Evolutionary conservation across 768 basidiomycete species (phyloP).

Genomic region (Suillus discolor): DNA sequence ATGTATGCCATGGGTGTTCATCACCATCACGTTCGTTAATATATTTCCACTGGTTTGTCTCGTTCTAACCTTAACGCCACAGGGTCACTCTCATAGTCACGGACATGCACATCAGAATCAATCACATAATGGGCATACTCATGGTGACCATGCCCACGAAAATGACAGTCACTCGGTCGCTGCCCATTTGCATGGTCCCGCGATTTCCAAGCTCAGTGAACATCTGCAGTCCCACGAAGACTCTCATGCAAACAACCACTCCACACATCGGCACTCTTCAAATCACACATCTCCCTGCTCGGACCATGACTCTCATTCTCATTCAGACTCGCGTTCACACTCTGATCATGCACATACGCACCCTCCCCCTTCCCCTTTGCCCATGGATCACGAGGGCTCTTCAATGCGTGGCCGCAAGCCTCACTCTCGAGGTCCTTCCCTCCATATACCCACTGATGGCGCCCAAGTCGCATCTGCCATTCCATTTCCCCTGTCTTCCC

Average conservation of each 20-base stretch:
- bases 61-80: slow-evolving; percentile 16
- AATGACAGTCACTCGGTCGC: slow-evolving; percentile 24
- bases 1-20: slow-evolving; percentile 99
- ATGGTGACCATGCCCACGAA: slow-evolving; percentile 33
- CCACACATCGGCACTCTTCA: slow-evolving; percentile 31
- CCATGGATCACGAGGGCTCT: slow-evolving; percentile 15
- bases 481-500: slow-evolving; percentile 30
- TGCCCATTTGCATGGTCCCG: slow-evolving; percentile 27
- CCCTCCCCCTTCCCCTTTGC: slow-evolving; percentile 11
- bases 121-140: slow-evolving; percentile 28
- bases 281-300: slow-evolving; percentile 26
- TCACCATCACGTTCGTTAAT: slow-evolving; percentile 67
- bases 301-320: slow-evolving; percentile 22
- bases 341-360: slow-evolving; percentile 20
- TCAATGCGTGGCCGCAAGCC: slow-evolving; percentile 35
- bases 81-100: slow-evolving; percentile 12
- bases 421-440: slow-evolving; percentile 42
- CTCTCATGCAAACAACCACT: slow-evolving; percentile 21
- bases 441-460: slow-evolving; percentile 37
- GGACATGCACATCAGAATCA: slow-evolving; percentile 22
- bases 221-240: slow-evolving; percentile 28
- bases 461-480: slow-evolving; percentile 22
- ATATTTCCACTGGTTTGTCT: slow-evolving; percentile 4
- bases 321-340: slow-evolving; percentile 20
- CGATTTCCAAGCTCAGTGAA: slow-evolving; percentile 17